Percentiles rank a stretch among this genome's conserved stretches.
Evolutionary conservation across 768 basidiomycete species (phyloP).

Genomic region (Nidularia sp.): DNA sequence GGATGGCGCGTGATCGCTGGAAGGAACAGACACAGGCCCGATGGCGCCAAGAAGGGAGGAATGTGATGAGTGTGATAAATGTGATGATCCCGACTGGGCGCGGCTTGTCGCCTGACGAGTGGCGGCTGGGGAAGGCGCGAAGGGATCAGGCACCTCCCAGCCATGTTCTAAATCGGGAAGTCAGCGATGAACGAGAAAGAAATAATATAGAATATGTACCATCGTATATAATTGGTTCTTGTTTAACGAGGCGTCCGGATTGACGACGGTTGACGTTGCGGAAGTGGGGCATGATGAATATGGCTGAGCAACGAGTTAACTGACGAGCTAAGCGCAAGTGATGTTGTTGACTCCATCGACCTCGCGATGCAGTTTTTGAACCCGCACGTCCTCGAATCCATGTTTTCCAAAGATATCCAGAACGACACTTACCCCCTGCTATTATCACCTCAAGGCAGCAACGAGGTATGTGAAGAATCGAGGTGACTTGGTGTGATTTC

Average conservation of each 20-base stretch:
- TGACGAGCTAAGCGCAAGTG: neutral
- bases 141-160: slow-evolving; percentile 11
- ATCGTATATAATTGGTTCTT: slow-evolving; percentile 15
- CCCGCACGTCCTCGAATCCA: neutral
- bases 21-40: neutral
- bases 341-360: neutral
- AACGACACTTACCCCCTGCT: slow-evolving; percentile 16
- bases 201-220: slow-evolving; percentile 12
- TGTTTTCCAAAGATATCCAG: slow-evolving; percentile 16
- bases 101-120: neutral
- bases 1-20: neutral
- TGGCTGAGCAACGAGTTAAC: slow-evolving; percentile 1
- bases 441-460: slow-evolving; percentile 25
- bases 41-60: neutral
- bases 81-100: too few species aligned
- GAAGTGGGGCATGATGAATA: slow-evolving; percentile 19
- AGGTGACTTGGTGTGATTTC: slow-evolving; percentile 8
- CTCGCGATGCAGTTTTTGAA: slow-evolving; percentile 17
- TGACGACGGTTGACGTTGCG: slow-evolving; percentile 18
- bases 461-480: slow-evolving; percentile 12
- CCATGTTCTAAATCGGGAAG: slow-evolving; percentile 12
- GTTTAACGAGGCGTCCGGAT: slow-evolving; percentile 15
- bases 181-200: neutral
- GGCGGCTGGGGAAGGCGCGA: slow-evolving; percentile 2
- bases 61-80: too few species aligned